Evolutionary conservation across 441 rosid genomes (phyloP).

Genomic region (Macaranga tanarius): DNA sequence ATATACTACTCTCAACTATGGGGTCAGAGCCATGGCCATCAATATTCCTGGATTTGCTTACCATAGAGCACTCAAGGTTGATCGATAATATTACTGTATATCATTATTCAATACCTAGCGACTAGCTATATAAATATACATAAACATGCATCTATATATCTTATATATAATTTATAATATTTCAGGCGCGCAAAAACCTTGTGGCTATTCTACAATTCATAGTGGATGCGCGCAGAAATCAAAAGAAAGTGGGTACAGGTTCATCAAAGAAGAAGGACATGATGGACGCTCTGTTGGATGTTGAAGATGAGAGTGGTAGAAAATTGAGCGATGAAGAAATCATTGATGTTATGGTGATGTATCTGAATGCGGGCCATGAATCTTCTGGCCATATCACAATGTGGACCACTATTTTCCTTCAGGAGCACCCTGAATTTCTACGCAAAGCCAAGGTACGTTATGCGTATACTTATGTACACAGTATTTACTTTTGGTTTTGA

Average conservation of each 20-base stretch:
- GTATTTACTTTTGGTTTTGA: not conserved
- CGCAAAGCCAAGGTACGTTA: conserved; percentile 52
- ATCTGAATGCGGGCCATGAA: conserved; percentile 89
- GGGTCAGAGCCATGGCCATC: conserved; percentile 85
- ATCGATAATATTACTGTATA: conserved; percentile 5
- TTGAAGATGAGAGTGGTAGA: conserved; percentile 64
- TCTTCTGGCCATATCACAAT: conserved; percentile 84
- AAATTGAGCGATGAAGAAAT: conserved; percentile 64
- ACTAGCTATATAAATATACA: too few relatives aligned
- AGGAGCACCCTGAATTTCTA: conserved; percentile 53
- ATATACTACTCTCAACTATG: conserved; percentile 68
- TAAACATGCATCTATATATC: too few relatives aligned
- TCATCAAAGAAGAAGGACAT: conserved; percentile 53
- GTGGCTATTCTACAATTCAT: conserved; percentile 53
- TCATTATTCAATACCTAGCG: too few relatives aligned
- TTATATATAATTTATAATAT: too few relatives aligned
- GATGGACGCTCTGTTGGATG: conserved; percentile 69
- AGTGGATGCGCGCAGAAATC: conserved; percentile 49
- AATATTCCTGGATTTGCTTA: conserved; percentile 87
- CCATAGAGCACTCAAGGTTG: conserved; percentile 72
- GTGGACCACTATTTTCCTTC: conserved; percentile 73
- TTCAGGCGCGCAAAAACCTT: conserved; percentile 72
- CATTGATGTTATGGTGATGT: conserved; percentile 73
- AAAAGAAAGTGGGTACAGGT: conserved; percentile 16
- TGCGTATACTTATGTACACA: not conserved